Conservation (phyloP, 257 asterid species). For the Petrea volubilis region DNA sequence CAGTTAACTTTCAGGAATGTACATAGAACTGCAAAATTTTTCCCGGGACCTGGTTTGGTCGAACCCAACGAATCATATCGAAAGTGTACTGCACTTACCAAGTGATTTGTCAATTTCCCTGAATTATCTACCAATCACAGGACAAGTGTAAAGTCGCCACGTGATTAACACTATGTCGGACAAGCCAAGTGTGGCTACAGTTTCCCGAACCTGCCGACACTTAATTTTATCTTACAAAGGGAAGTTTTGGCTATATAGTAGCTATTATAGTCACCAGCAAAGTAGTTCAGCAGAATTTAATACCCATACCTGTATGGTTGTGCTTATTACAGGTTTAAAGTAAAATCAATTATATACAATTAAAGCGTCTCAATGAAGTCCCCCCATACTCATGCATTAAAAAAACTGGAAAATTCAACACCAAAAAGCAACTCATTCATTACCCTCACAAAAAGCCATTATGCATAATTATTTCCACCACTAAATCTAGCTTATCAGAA, state of each 20-base stretch:
- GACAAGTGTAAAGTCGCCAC: too few species aligned
- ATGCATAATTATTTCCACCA: background rate
- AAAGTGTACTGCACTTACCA: background rate
- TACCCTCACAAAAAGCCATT: constrained; percentile 20
- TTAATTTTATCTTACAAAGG: too few species aligned
- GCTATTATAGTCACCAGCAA: constrained; percentile 12
- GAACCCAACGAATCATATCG: too few species aligned
- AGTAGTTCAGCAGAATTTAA: constrained; percentile 23
- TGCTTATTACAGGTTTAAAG: constrained; percentile 23
- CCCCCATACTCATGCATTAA: constrained; percentile 24
- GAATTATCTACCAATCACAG: too few species aligned
- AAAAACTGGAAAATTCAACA: constrained; percentile 8
- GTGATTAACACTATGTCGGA: too few species aligned
- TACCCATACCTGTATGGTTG: background rate
- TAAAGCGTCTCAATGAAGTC: constrained; percentile 28
- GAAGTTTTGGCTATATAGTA: background rate
- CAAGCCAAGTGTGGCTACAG: too few species aligned
- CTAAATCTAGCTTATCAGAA: constrained; percentile 7
- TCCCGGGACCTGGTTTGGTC: too few species aligned
- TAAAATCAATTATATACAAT: constrained; percentile 28
- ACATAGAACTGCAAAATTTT: background rate
- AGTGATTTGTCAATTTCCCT: background rate
- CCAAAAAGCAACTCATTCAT: constrained; percentile 2
- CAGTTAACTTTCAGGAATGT: background rate
- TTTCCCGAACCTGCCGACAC: too few species aligned